Conservation (phyloP, 2,329 filamentous ascomycete genomes). For the Trichophyton verrucosum region DNA sequence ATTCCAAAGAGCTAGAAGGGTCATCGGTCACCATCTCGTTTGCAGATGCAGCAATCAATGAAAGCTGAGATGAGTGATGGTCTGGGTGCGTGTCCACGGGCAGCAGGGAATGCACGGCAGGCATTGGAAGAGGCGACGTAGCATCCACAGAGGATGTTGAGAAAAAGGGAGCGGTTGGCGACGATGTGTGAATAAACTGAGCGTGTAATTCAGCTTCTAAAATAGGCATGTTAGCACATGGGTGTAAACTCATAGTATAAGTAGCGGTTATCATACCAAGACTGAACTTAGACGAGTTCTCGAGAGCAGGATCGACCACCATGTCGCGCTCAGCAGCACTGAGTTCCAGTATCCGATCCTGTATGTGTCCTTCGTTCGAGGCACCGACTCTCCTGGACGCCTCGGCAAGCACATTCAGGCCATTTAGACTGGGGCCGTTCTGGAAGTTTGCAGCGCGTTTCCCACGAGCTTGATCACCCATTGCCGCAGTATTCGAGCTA, state of each 20-base stretch:
- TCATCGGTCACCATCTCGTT: slow-evolving; percentile 34
- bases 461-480: slow-evolving; percentile 33
- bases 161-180: slow-evolving; percentile 5
- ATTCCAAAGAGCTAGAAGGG: slow-evolving; percentile 23
- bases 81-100: slow-evolving; percentile 14
- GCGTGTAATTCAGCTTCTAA: slow-evolving; percentile 1
- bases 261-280: slow-evolving; percentile 7
- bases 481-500: background rate
- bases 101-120: background rate
- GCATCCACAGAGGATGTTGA: slow-evolving; percentile 5
- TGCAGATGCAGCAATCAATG: slow-evolving; percentile 35
- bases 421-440: slow-evolving; percentile 50
- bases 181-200: background rate
- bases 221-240: background rate
- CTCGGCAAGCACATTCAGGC: slow-evolving; percentile 75
- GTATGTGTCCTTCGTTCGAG: slow-evolving; percentile 35
- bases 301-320: slow-evolving; percentile 32
- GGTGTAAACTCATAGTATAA: background rate
- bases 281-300: slow-evolving; percentile 16
- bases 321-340: slow-evolving; percentile 17
- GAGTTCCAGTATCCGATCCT: slow-evolving; percentile 24
- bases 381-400: slow-evolving; percentile 66
- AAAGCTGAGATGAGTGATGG: slow-evolving; percentile 31
- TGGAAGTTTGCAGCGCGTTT: slow-evolving; percentile 23
- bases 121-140: background rate